These are phyloP conservation scores for Pyronema domesticum DNA, from an alignment of 495 filamentous ascomycete species.

Conservation along the genomic window DNA sequence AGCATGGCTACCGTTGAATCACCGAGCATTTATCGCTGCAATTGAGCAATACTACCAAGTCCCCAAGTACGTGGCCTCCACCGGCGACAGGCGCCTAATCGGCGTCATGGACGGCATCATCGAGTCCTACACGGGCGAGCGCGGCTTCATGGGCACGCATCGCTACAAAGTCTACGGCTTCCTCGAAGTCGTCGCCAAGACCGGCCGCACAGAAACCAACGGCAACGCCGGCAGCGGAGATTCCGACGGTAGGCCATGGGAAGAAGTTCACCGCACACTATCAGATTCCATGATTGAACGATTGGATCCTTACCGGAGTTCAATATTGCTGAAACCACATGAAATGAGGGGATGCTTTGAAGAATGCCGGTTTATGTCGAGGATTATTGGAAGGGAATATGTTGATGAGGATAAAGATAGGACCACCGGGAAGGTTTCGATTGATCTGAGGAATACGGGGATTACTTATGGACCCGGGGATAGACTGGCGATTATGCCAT, in stretches of 20 bases:
- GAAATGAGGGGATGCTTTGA: conserved; percentile 36
- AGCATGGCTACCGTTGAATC: conserved; percentile 34
- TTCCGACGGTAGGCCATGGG: conserved; percentile 29
- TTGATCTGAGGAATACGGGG: conserved; percentile 32
- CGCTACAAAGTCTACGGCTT: conserved; percentile 38
- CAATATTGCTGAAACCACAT: conserved; percentile 30
- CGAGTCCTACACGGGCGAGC: conserved; percentile 61
- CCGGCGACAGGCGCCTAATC: conserved; percentile 44
- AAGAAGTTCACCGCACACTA: conserved; percentile 34
- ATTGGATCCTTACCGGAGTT: conserved; percentile 30
- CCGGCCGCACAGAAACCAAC: conserved; percentile 34
- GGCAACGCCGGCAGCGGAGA: conserved; percentile 30
- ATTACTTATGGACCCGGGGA: conserved; percentile 35
- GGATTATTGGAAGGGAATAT: conserved; percentile 27
- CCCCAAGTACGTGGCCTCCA: conserved; percentile 32
- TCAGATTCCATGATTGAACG: conserved; percentile 38
- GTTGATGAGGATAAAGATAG: conserved; percentile 30
- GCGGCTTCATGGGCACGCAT: conserved; percentile 38
- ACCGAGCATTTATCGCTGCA: conserved; percentile 34
- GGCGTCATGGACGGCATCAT: conserved; percentile 80
- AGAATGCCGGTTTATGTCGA: conserved; percentile 33
- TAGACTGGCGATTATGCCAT: conserved; percentile 33
- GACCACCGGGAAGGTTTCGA: conserved; percentile 30
- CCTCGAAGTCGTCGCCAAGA: conserved; percentile 35
- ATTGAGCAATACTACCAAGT: conserved; percentile 34